Evolutionary conservation across 495 filamentous ascomycete genomes (phyloP).

Genomic region (Cetradonia linearis): DNA sequence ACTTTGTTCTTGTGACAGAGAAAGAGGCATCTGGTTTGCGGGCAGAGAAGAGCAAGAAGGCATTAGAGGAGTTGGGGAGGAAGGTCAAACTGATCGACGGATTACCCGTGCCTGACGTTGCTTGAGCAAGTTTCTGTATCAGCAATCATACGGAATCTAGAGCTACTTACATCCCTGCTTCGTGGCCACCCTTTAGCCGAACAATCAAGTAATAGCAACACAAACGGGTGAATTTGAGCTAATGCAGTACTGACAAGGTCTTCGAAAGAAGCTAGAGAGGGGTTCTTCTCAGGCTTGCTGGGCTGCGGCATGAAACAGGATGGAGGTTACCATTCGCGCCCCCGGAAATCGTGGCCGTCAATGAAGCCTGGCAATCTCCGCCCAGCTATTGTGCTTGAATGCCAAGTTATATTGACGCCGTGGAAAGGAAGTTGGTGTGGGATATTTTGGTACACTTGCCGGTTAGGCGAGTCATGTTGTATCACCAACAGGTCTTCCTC

Average conservation of each 20-base stretch:
- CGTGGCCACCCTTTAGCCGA: background rate
- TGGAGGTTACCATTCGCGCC: conserved; percentile 4
- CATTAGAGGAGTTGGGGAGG: conserved; percentile 59
- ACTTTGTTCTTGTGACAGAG: conserved; percentile 71
- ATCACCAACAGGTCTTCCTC: background rate
- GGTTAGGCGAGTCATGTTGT: background rate
- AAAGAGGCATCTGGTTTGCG: conserved; percentile 58
- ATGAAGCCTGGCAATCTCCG: background rate
- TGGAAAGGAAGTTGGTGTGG: background rate
- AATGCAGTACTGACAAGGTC: background rate
- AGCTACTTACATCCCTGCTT: background rate
- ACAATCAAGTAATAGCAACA: background rate
- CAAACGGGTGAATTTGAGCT: background rate
- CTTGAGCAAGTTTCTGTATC: conserved; percentile 24
- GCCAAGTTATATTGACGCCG: too few species aligned
- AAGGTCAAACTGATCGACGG: conserved; percentile 72
- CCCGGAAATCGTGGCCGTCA: background rate
- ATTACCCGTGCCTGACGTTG: conserved; percentile 70
- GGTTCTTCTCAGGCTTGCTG: background rate
- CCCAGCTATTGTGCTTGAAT: background rate
- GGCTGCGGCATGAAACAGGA: background rate
- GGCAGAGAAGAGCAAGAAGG: conserved; percentile 59
- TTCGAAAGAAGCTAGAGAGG: background rate
- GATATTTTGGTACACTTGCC: background rate
- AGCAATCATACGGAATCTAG: background rate